These are phyloP conservation scores for Pulveroboletus ravenelii DNA, from an alignment of 768 basidiomycete genomes.

Conservation along the genomic window DNA sequence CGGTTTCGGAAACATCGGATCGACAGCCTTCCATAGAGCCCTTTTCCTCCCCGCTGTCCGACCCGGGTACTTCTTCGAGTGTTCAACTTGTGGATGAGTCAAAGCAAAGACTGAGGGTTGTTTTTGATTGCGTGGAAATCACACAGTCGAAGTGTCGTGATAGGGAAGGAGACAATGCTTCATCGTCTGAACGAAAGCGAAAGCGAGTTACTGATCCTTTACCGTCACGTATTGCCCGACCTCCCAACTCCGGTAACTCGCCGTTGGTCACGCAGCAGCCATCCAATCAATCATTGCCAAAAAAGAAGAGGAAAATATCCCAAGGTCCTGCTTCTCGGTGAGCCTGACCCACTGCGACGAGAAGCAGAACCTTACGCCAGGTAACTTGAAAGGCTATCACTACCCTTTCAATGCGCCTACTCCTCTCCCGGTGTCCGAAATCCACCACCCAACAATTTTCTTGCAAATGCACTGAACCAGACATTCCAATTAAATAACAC, in stretches of 20 bases:
- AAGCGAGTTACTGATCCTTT: conserved; percentile 5
- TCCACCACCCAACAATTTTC: conserved; percentile 3
- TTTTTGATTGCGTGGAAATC: conserved; percentile 25
- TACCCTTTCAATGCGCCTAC: neutral
- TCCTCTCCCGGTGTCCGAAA: neutral
- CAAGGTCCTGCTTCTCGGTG: conserved; percentile 29
- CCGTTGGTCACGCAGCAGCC: neutral
- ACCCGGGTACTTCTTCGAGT: neutral
- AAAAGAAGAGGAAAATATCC: conserved; percentile 18
- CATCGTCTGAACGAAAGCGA: conserved; percentile 10
- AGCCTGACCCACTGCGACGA: conserved; percentile 25
- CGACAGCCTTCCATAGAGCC: neutral
- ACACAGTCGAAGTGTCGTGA: conserved; percentile 10
- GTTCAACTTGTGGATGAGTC: neutral
- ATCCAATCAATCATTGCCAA: neutral
- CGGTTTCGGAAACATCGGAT: neutral
- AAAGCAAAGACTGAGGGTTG: conserved; percentile 9
- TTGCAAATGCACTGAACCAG: conserved; percentile 26
- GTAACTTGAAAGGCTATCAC: conserved; percentile 21
- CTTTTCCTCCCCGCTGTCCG: neutral
- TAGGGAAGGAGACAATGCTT: neutral
- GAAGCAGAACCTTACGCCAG: conserved; percentile 27
- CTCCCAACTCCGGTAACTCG: neutral
- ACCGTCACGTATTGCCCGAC: neutral
- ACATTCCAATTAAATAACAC: conserved; percentile 24